These are phyloP conservation scores for Dispira simplex DNA, from an alignment of 192 early-diverging fungal genomes.

Conservation along the genomic window DNA sequence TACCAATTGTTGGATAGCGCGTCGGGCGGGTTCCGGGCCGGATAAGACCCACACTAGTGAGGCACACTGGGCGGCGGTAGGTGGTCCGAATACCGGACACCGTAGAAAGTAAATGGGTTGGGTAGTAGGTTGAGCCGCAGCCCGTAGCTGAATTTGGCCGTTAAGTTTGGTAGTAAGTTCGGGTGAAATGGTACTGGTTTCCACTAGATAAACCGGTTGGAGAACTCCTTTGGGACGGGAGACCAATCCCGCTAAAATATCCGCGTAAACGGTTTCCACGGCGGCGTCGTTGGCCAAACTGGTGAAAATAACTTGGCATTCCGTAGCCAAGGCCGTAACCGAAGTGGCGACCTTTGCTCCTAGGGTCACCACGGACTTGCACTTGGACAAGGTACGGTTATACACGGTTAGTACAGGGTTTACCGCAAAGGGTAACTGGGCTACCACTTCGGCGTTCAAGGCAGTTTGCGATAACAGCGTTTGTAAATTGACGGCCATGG, in stretches of 20 bases:
- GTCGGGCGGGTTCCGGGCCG: slow-evolving; percentile 26
- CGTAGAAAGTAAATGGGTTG: slow-evolving; percentile 21
- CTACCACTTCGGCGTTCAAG: slow-evolving; percentile 5
- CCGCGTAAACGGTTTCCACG: slow-evolving; percentile 24
- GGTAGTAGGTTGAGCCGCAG: background rate
- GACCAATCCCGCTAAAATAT: slow-evolving; percentile 20
- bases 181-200: slow-evolving; percentile 42
- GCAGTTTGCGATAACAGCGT: slow-evolving; percentile 17
- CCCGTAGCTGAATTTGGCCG: slow-evolving; percentile 12
- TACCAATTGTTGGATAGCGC: slow-evolving; percentile 22
- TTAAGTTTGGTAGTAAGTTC: slow-evolving; percentile 17
- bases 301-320: slow-evolving; percentile 40
- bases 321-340: slow-evolving; percentile 19
- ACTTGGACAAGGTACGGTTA: slow-evolving; percentile 41
- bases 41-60: slow-evolving; percentile 35
- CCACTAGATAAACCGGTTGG: slow-evolving; percentile 29
- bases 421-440: slow-evolving; percentile 1
- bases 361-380: slow-evolving; percentile 17
- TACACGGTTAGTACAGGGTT: slow-evolving; percentile 29
- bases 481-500: slow-evolving; percentile 47
- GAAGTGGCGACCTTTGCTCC: slow-evolving; percentile 25
- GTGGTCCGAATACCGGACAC: slow-evolving; percentile 40
- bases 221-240: background rate
- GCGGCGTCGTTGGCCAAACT: slow-evolving; percentile 43
- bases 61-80: slow-evolving; percentile 26